phyloP scores from a whole-genome alignment of 768 basidiomycete species.

The Mycena polygramma region DNA sequence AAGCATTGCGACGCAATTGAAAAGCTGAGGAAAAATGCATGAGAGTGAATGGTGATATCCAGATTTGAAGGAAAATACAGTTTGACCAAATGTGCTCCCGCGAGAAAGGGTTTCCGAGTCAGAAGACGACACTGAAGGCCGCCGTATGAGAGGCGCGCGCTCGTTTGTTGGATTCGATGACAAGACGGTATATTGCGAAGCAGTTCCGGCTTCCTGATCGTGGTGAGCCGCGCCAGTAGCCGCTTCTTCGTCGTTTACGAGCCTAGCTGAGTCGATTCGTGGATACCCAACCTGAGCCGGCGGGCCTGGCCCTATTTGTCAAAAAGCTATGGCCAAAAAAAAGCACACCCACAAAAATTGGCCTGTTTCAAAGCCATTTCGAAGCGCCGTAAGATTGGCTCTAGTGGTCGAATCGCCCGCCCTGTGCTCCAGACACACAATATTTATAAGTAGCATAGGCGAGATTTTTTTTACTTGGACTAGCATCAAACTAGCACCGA shows the following conservation, averaged over 20 bases:
- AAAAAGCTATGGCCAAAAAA: neutral
- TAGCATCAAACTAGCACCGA: neutral
- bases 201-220: neutral
- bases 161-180: neutral
- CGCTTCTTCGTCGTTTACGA: conserved; percentile 17
- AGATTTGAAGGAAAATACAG: conserved; percentile 52
- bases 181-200: neutral
- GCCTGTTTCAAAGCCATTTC: conserved; percentile 9
- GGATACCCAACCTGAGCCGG: neutral
- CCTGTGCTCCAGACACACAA: neutral
- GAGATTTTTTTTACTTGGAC: neutral
- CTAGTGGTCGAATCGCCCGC: neutral
- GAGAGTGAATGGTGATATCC: conserved; percentile 15
- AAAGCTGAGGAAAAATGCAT: conserved; percentile 64
- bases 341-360: conserved; percentile 6
- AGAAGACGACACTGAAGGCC: conserved; percentile 6
- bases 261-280: neutral
- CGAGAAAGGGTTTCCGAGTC: conserved; percentile 41
- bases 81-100: conserved; percentile 78
- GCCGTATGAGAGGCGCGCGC: conserved; percentile 19
- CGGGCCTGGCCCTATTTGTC: neutral
- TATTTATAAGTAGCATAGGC: conserved; percentile 6
- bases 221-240: neutral
- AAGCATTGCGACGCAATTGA: conserved; percentile 89
- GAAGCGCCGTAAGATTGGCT: neutral